Percentiles rank a stretch among this genome's conserved stretches.
Evolutionary conservation across 331 rosid species (phyloP).

Genomic region (Malus hybrid): DNA sequence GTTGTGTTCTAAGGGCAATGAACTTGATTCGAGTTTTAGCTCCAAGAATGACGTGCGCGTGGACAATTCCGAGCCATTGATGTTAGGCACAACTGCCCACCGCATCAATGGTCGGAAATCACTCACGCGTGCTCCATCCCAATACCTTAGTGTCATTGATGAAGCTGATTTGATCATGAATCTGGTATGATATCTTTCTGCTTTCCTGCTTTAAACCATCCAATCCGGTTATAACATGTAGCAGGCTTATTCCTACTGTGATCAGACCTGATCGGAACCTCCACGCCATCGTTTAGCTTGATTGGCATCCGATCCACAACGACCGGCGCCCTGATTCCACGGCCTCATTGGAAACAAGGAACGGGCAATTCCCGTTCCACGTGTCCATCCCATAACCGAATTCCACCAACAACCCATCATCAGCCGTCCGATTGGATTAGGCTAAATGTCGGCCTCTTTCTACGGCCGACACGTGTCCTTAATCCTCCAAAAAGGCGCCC

Average conservation of each 20-base stretch:
- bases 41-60: neutral
- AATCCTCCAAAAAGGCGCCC: conserved; percentile 7
- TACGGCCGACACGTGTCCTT: conserved; percentile 36
- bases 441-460: conserved; percentile 1
- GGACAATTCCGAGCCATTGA: neutral
- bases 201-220: too few relatives aligned
- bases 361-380: conserved; percentile 27
- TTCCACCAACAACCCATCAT: neutral
- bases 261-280: neutral
- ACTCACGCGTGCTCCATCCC: neutral
- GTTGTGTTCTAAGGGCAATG: too few relatives aligned
- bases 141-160: neutral
- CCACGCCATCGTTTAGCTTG: neutral
- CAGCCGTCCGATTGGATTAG: conserved; percentile 42
- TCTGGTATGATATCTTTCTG: neutral
- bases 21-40: neutral
- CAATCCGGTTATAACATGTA: too few relatives aligned
- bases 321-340: neutral
- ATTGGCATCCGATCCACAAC: conserved; percentile 17
- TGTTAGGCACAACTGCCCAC: neutral
- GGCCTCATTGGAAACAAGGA: conserved; percentile 19
- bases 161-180: neutral
- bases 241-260: too few relatives aligned
- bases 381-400: conserved; percentile 16
- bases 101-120: neutral